These are phyloP conservation scores for Sphagnum tenellum DNA, from an alignment of 225 moss, liverwort and hornwort genomes.

Conservation along the genomic window DNA sequence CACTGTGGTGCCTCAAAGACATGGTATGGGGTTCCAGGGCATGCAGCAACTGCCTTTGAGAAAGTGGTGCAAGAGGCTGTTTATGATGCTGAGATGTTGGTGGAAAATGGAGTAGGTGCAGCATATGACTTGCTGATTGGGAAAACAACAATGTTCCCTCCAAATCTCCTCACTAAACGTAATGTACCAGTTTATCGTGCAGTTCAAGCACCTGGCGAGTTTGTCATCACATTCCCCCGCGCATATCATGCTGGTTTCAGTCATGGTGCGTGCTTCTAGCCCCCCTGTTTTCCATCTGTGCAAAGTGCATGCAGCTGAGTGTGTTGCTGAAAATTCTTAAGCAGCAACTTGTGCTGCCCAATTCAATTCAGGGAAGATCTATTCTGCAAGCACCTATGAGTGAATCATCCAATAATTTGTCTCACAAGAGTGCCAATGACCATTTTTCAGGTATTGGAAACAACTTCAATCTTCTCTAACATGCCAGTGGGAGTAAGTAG, in stretches of 20 bases:
- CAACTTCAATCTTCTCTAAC: too few relatives aligned
- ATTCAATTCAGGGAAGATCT: too few relatives aligned
- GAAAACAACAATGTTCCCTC: slow-evolving; percentile 35
- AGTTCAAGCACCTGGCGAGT: slow-evolving; percentile 28
- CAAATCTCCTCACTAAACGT: slow-evolving; percentile 19
- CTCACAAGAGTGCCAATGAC: too few relatives aligned
- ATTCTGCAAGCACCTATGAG: too few relatives aligned
- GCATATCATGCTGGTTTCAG: slow-evolving; percentile 38
- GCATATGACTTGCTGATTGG: slow-evolving; percentile 28
- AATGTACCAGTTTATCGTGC: slow-evolving; percentile 26
- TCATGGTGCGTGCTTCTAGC: slow-evolving; percentile 4
- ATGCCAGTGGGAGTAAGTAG: too few relatives aligned
- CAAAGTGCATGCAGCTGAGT: too few relatives aligned
- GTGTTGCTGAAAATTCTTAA: too few relatives aligned
- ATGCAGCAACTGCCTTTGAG: slow-evolving; percentile 29
- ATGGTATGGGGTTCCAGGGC: slow-evolving; percentile 40
- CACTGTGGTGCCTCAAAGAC: slow-evolving; percentile 45
- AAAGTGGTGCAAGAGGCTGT: slow-evolving; percentile 22
- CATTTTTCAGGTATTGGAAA: too few relatives aligned
- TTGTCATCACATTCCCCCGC: slow-evolving; percentile 35
- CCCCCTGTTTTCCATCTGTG: too few relatives aligned
- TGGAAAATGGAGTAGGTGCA: slow-evolving; percentile 24
- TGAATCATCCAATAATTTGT: too few relatives aligned
- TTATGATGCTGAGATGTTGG: slow-evolving; percentile 25
- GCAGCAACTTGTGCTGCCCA: too few relatives aligned